phyloP scores from a whole-genome alignment of 257 asterid species.

The Petunia axillaris region DNA sequence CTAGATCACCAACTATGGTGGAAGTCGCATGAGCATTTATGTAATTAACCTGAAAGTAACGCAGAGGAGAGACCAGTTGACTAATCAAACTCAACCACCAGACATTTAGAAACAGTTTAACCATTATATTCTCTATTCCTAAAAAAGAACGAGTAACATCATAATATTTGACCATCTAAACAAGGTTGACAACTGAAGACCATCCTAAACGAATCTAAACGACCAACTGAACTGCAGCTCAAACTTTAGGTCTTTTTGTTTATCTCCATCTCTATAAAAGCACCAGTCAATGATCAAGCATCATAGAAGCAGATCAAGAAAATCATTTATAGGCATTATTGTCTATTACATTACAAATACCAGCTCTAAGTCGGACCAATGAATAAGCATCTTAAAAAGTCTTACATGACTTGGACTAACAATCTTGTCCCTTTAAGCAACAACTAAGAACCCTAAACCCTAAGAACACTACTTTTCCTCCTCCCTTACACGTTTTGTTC shows the following conservation, averaged over 20 bases:
- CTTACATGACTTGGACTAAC: background rate
- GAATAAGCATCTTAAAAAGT: no score
- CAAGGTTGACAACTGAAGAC: background rate
- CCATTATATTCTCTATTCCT: constrained; percentile 3
- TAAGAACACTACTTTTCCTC: no score
- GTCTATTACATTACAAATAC: background rate
- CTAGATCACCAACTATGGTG: constrained; percentile 86
- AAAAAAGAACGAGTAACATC: background rate
- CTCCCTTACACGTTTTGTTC: no score
- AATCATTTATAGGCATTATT: background rate
- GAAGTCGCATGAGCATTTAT: constrained; percentile 97
- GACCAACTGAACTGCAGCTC: constrained; percentile 6
- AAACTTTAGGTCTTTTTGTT: background rate
- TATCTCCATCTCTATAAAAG: background rate
- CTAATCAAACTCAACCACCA: no score
- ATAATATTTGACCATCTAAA: background rate
- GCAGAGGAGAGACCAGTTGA: background rate
- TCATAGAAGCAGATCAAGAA: background rate
- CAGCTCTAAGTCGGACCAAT: background rate
- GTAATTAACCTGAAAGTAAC: constrained; percentile 78
- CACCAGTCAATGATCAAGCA: background rate
- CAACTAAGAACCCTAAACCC: background rate
- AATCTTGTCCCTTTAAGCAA: background rate
- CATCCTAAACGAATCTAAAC: constrained; percentile 2
- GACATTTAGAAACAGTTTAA: background rate